Percentiles rank a stretch among this genome's conserved stretches.
Evolutionary conservation across 768 basidiomycete species (phyloP).

Genomic region (Chiua virens): DNA sequence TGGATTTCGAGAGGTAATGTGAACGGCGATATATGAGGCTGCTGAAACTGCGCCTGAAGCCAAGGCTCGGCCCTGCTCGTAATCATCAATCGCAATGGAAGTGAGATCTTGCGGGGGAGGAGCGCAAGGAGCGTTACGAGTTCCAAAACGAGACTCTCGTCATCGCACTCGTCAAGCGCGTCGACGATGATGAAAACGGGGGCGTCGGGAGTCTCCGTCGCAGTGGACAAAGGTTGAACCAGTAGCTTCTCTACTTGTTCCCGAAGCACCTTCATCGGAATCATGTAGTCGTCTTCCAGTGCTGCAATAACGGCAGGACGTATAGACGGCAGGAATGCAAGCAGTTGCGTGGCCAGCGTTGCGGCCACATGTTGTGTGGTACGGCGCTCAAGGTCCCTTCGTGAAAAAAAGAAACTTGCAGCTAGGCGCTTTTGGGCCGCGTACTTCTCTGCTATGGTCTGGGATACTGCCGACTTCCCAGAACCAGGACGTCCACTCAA

Average conservation of each 20-base stretch:
- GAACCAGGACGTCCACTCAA: constrained; percentile 26
- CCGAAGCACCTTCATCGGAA: constrained; percentile 28
- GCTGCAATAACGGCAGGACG: constrained; percentile 22
- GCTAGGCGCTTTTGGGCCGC: constrained; percentile 21
- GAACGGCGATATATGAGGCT: constrained; percentile 9
- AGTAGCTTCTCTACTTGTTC: constrained; percentile 30
- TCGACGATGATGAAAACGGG: constrained; percentile 23
- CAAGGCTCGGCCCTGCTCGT: constrained; percentile 24
- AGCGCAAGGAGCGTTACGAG: constrained; percentile 24
- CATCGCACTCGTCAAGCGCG: constrained; percentile 29
- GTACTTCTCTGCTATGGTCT: constrained; percentile 31
- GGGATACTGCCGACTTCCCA: constrained; percentile 31
- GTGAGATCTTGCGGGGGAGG: constrained; percentile 3
- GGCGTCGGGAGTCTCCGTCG: constrained; percentile 3
- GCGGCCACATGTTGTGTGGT: constrained; percentile 26
- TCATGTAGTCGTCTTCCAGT: constrained; percentile 24
- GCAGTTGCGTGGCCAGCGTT: constrained; percentile 34
- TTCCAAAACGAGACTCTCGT: constrained; percentile 24
- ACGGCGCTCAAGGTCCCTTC: constrained; percentile 24
- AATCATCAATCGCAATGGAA: constrained; percentile 27
- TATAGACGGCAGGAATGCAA: constrained; percentile 18
- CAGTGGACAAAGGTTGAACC: constrained; percentile 16
- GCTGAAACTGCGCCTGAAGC: constrained; percentile 20
- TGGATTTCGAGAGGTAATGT: constrained; percentile 21
- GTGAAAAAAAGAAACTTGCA: constrained; percentile 38